Evolutionary conservation across 2,329 filamentous ascomycete species (phyloP), one percentile per base, ranked within the genome.

Genomic region (Clathrospora elynae): DNA sequence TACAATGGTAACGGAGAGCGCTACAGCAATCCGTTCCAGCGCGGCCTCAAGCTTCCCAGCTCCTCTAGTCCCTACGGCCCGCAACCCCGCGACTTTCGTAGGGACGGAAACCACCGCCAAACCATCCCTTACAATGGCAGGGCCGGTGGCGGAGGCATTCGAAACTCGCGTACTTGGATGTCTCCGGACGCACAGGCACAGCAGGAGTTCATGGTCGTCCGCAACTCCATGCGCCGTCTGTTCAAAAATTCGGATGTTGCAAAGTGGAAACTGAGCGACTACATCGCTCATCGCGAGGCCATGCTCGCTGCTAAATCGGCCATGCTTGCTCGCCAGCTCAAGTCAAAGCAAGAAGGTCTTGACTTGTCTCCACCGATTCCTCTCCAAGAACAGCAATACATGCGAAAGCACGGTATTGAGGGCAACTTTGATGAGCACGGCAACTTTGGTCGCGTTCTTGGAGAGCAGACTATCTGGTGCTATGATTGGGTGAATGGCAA

Each of bases 391-490:
- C 47, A 54, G 20, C 35, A 51, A 4, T 49, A 37, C 3, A 45
- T 62, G 25, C 32, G 34, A 14, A 51, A 42, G 9, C 57, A 44
- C 35, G 50, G 55, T 4, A 41, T 64, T 1, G 18, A 45, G 11
- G 56, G 54, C n/a, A 63, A 63, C 36, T 50, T 55, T 12, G 42
- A 51, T n/a, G 51, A 60, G 33, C 5, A 46, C 1, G 56, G 59
- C 5, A 65, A 66, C 40, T 34, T 32, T 5, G 47, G 61, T 6
- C 57, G 62, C 1, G 71, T 73, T 4, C 65, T 75, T 4, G 61
- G 61, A 20, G 49, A 62, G 29, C 57, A 61, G 13, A 75, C 74
- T 0, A 67, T 75, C 42, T 76, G 68, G 68, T 71, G 68, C 42
- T 13, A 25, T 0, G 49, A 68, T 31, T 69, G 66, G 62, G 13